phyloP scores from a whole-genome alignment of 805 yeast genomes.

The Yarrowia osloensis region DNA sequence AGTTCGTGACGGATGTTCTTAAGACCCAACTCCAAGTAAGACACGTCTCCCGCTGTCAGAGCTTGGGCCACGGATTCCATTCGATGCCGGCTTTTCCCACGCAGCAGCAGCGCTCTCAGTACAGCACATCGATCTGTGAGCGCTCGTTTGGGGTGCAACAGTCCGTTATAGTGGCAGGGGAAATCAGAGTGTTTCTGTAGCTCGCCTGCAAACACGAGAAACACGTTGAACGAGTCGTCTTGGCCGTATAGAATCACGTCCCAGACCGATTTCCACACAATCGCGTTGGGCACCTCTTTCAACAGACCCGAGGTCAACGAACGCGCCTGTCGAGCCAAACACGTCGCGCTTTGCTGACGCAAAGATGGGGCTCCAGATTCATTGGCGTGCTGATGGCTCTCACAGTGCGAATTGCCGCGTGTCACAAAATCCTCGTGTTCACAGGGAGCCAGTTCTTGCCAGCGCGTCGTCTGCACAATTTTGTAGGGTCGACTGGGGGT shows the following conservation, averaged over 20 bases:
- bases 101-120: neutral
- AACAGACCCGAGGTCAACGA: neutral
- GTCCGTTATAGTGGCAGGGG: neutral
- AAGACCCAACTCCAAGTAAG: neutral
- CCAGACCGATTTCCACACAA: slow-evolving; percentile 10
- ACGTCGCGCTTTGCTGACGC: neutral
- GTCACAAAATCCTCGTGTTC: neutral
- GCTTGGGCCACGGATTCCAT: slow-evolving; percentile 13
- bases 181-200: slow-evolving; percentile 9
- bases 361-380: neutral
- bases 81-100: slow-evolving; percentile 16
- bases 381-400: neutral
- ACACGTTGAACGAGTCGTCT: neutral
- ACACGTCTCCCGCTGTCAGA: neutral
- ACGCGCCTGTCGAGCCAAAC: neutral
- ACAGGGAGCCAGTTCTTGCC: slow-evolving; percentile 2
- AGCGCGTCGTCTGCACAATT: neutral
- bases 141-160: neutral
- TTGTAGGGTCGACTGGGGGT: neutral
- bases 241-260: neutral
- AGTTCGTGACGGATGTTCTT: neutral
- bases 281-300: neutral
- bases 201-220: neutral
- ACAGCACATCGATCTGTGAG: neutral
- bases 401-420: neutral